Evolutionary conservation across 2,329 filamentous ascomycete genomes (phyloP).

Genomic region (Penicillium sp.): DNA sequence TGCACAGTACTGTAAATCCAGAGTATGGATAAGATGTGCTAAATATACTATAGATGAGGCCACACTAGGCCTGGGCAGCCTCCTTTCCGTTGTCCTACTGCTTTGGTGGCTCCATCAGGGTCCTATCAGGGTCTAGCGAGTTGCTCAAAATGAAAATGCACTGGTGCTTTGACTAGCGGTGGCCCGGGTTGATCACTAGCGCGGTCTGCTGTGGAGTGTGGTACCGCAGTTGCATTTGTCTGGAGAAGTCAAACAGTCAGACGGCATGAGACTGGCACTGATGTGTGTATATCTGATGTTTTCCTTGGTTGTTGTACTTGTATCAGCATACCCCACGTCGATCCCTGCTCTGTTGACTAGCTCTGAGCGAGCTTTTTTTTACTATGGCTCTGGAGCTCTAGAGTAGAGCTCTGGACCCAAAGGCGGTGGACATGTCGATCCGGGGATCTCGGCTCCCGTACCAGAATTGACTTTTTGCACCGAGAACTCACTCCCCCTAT

Average conservation of each 20-base stretch:
- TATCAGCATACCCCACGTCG: background rate
- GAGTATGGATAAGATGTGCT: background rate
- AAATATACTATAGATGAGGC: background rate
- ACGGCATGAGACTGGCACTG: background rate
- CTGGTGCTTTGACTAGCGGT: background rate
- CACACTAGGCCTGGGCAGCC: background rate
- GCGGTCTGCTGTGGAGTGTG: background rate
- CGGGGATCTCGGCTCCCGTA: conserved; percentile 11
- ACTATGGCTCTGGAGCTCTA: background rate
- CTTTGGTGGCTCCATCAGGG: background rate
- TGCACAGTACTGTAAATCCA: no score
- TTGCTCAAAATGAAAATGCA: background rate
- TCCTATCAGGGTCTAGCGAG: background rate
- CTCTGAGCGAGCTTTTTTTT: background rate
- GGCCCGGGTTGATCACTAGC: background rate
- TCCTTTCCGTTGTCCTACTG: background rate
- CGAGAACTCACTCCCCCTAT: background rate
- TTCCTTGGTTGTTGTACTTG: background rate
- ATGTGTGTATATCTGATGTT: background rate
- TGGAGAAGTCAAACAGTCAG: background rate
- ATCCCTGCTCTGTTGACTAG: background rate
- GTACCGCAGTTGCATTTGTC: conserved; percentile 7
- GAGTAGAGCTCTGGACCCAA: background rate
- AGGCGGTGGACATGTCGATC: conserved; percentile 18
- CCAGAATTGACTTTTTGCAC: background rate